Evolutionary conservation across 345 rosid genomes (phyloP).

Genomic region (Erodium maritimum): DNA sequence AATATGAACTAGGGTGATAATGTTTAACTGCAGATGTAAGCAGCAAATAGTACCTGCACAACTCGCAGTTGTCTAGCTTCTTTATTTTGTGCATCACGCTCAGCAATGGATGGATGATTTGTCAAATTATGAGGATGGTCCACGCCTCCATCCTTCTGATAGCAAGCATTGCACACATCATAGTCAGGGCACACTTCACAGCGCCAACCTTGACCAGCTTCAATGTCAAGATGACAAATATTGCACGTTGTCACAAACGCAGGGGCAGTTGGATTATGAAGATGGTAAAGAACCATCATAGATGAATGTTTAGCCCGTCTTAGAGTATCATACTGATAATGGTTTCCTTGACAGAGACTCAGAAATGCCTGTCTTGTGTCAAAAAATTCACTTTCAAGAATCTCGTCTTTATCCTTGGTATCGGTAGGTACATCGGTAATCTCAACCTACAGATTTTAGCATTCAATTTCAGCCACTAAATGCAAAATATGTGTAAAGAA

Average conservation of each 20-base stretch:
- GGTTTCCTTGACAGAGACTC: conserved; percentile 98
- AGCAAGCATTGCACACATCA: conserved; percentile 85
- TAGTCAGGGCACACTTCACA: conserved; percentile 96
- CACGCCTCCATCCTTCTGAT: conserved; percentile 61
- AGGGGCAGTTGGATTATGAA: conserved; percentile 97
- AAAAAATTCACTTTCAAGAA: conserved; percentile 93
- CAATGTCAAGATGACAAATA: conserved; percentile 74
- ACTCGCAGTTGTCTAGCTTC: conserved; percentile 92
- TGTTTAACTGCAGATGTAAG: neutral
- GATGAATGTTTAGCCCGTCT: conserved; percentile 99
- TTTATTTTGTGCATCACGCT: conserved; percentile 91
- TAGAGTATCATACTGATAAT: conserved; percentile 94
- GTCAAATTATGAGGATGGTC: conserved; percentile 97
- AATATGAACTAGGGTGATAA: neutral
- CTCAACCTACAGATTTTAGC: conserved; percentile 40
- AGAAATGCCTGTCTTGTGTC: conserved; percentile 96
- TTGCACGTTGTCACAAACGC: conserved; percentile 95
- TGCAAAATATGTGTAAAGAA: conserved; percentile 1
- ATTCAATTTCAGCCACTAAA: neutral
- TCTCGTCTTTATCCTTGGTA: conserved; percentile 88
- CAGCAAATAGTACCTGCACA: conserved; percentile 47
- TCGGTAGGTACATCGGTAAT: conserved; percentile 59
- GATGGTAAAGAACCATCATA: conserved; percentile 99
- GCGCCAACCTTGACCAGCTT: conserved; percentile 98
- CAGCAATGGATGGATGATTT: conserved; percentile 75